Evolutionary conservation across 345 rosid species (phyloP), one percentile per base, ranked within the genome.

Genomic region (Salix exigua): DNA sequence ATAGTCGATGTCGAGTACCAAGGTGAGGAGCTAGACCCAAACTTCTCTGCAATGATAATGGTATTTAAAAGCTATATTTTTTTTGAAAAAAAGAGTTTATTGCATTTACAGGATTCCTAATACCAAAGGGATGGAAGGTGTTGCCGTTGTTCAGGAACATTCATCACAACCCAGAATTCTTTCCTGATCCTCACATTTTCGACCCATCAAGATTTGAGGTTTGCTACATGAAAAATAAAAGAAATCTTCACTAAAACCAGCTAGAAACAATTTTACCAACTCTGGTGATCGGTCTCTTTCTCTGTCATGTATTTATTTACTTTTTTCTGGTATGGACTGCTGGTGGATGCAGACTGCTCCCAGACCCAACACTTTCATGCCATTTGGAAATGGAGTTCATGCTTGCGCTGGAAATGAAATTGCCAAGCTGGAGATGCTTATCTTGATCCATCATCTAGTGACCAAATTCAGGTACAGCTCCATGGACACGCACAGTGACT

Each of bases 51-150:
- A 4, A 55, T n/a, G 62, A 55, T 9, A n/a, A n/a, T n/a, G 62
- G 62, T n/a, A 9, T 23, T 58, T 58, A 7, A 58, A 9, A n/a
- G 14, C 12, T 58, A 8, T 58, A 9, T 37, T 25, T 23, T 65
- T n/a, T 28, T 61, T 42, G 21, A 65, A 0, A n/a, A n/a, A 58
- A 0, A 58, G 28, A 33, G 14, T 17, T 66, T 30, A 9, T 35
- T 5, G 3, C 23, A 4, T 63, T 17, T 75, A 63, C 80, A 96
- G 99, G 99, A 44, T 89, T 88, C 80, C 83, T 86, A 70, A 96
- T 96, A 77, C 99, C 99, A 28, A 93, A 89, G 74, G 99, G 99
- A 51, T 96, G 99, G 99, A 96, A 96, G 83, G 99, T 96, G 81
- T 88, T 96, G 98, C 99, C 99, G 76, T 72, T 93, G 66, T 96